Base-by-base conservation (phyloP, 768 basidiomycete species). In the Nevesoporus exiguus region DNA sequence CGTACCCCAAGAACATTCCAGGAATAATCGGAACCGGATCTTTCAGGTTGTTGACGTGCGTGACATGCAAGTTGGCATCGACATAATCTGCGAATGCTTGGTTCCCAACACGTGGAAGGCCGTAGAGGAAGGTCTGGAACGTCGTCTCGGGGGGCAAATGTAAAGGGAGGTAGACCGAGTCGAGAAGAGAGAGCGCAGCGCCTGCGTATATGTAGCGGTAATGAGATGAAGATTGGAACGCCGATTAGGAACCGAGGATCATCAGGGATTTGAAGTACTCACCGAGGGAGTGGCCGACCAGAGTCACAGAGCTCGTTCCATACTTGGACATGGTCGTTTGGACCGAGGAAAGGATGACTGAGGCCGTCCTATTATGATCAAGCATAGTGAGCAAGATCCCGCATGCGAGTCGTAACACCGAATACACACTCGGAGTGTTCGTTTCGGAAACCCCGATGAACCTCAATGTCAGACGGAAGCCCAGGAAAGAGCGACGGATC, bases 51-150 rank as follows among this genome's bases (percentile, higher is more conserved):
- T 78, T 83, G 62, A 86, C 74, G 53, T 77, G 83, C 15, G 74
- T 80, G 15, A 83, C 50, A 2, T 65, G 58, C 36, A 71, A 42
- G 33, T 78, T 69, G 13, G 70, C 60, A 56, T 84, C 80, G 44
- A 84, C 75, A 54, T 78, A 79, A 60, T 82, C 61, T 2, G 83
- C 83, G 56, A 85, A 86, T 0, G 71, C 78, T 62, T 79, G 72
- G 64, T 85, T 85, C 24, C 84, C 83, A 3, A 73, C 72, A 10
- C 73, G 65, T 6, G 73, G 75, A 22, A 71, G 58, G 17, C 71
- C 75, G 39, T 71, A 75, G 9, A 52, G 24, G 39, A 72, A 40
- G 3, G 65, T 62, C 27, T 49, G 45, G 64, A 75, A 60, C 3
- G 61, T 58, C 3, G 66, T 71, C 33, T 55, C 56, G 0, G 57